phyloP scores from a whole-genome alignment of 441 rosid genomes.

The Theobroma grandiflorum region DNA sequence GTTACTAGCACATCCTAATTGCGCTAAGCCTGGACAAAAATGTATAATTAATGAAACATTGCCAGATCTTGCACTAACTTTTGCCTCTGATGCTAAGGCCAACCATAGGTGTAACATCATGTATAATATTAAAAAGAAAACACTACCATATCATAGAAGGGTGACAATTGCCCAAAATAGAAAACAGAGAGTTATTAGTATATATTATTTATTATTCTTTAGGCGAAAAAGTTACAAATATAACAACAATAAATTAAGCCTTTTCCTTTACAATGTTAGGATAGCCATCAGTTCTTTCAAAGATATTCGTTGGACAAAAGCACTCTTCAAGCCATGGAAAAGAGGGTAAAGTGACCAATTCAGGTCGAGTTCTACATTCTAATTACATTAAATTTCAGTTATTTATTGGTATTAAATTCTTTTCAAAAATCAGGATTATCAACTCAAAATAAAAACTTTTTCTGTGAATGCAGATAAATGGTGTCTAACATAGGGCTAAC shows the following conservation, averaged over 20 bases:
- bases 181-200: not conserved
- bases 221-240: not conserved
- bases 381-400: not conserved
- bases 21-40: slow-evolving; percentile 10
- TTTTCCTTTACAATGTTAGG: not conserved
- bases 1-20: not conserved
- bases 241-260: not conserved
- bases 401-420: not conserved
- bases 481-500: not conserved
- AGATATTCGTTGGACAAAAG: not conserved
- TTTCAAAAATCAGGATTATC: not conserved
- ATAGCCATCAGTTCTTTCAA: not conserved
- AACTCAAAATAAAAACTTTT: not conserved
- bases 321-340: not conserved
- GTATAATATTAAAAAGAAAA: not conserved
- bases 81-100: not conserved
- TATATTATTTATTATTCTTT: not conserved
- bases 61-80: not conserved
- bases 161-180: not conserved
- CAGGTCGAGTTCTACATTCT: not conserved
- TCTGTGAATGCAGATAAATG: not conserved
- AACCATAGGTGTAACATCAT: not conserved
- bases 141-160: not conserved
- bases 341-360: not conserved
- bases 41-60: slow-evolving; percentile 1